phyloP scores from a whole-genome alignment of 192 early-diverging fungal genomes.

The Funneliformis geosporum region DNA sequence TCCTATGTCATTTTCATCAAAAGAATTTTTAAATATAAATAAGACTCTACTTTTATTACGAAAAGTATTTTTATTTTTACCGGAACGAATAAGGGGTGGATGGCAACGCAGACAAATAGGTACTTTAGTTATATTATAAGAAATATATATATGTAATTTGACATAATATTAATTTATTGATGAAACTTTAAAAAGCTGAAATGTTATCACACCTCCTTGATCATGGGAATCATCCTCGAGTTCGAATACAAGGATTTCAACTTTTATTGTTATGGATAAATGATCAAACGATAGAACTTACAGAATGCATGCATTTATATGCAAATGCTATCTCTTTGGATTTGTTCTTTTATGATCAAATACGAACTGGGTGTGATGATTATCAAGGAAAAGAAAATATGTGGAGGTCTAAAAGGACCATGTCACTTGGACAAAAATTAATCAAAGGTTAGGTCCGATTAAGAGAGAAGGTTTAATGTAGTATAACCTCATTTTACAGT shows the following conservation, averaged over 20 bases:
- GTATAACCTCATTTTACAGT: not conserved
- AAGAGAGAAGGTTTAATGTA: not conserved
- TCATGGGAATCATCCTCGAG: slow-evolving; percentile 65
- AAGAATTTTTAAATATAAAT: slow-evolving; percentile 67
- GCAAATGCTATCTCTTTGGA: slow-evolving; percentile 65
- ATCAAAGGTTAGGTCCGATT: slow-evolving; percentile 16
- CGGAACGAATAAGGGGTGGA: slow-evolving; percentile 69
- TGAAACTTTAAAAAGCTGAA: slow-evolving; percentile 45
- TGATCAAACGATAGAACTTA: slow-evolving; percentile 58
- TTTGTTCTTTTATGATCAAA: slow-evolving; percentile 52
- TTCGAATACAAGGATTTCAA: slow-evolving; percentile 72
- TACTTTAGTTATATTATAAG: slow-evolving; percentile 19
- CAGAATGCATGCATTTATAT: slow-evolving; percentile 63
- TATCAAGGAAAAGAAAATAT: not conserved
- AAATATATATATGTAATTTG: not conserved
- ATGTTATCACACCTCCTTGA: slow-evolving; percentile 66
- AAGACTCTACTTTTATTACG: slow-evolving; percentile 63
- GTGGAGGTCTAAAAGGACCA: not conserved
- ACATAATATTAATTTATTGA: not conserved
- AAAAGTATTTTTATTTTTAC: slow-evolving; percentile 67
- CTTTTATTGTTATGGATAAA: slow-evolving; percentile 76
- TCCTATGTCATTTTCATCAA: slow-evolving; percentile 54
- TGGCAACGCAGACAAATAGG: slow-evolving; percentile 72
- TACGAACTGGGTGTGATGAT: slow-evolving; percentile 9
- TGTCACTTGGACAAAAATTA: not conserved